phyloP scores from a whole-genome alignment of 495 filamentous ascomycete genomes.

The Xylaria sp. region DNA sequence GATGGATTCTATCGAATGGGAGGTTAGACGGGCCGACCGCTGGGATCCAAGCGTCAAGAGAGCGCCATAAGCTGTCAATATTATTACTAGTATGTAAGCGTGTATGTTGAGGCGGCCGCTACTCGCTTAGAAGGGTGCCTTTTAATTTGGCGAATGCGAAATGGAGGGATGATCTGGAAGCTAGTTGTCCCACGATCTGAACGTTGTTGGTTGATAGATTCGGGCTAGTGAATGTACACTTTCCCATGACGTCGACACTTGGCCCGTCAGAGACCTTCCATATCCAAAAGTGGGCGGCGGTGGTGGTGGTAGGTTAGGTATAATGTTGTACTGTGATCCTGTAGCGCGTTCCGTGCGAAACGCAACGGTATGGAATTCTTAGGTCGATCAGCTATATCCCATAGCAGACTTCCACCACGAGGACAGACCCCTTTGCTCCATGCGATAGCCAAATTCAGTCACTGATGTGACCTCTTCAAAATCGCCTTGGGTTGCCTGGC shows the following conservation, averaged over 20 bases:
- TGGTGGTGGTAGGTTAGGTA: no score
- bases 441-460: conserved; percentile 37
- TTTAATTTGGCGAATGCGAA: background rate
- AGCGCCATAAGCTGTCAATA: background rate
- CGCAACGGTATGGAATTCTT: background rate
- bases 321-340: background rate
- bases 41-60: background rate
- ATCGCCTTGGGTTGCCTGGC: background rate
- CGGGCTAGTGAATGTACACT: background rate
- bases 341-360: background rate
- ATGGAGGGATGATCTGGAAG: background rate
- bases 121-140: conserved; percentile 8
- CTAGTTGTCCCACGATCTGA: background rate
- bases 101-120: conserved; percentile 7
- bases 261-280: background rate
- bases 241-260: background rate
- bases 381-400: conserved; percentile 28
- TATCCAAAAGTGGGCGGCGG: background rate
- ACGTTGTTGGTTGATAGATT: background rate
- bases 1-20: background rate
- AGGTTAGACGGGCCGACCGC: conserved; percentile 15
- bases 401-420: conserved; percentile 41
- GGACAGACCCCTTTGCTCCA: conserved; percentile 38
- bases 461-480: conserved; percentile 40
- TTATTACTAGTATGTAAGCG: background rate